Evolutionary conservation across 106 monocot species (phyloP).

Genomic region (Amphibolis antarctica): DNA sequence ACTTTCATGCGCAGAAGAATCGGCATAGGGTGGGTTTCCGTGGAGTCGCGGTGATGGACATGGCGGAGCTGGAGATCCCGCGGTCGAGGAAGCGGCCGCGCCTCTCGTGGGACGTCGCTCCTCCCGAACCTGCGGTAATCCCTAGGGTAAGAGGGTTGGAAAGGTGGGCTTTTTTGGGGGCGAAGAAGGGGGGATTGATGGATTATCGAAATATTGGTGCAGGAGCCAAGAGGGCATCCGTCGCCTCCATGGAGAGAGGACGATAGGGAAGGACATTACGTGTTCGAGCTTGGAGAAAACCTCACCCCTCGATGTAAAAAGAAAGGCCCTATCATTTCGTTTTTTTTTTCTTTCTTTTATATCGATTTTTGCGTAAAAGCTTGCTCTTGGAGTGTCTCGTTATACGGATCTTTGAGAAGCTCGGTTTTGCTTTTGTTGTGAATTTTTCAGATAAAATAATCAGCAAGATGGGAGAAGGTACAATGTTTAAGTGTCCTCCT

Average conservation of each 20-base stretch:
- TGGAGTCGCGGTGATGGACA: neutral
- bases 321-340: too few relatives aligned
- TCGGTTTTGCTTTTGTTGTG: neutral
- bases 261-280: constrained; percentile 78
- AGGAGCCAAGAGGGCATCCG: constrained; percentile 21
- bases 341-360: neutral
- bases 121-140: constrained; percentile 20
- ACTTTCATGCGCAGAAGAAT: neutral
- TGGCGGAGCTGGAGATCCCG: constrained; percentile 21
- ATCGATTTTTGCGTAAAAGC: neutral
- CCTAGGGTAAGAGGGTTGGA: constrained; percentile 13
- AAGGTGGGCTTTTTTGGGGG: neutral
- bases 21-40: neutral
- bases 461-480: constrained; percentile 95
- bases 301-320: constrained; percentile 77
- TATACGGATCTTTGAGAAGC: neutral
- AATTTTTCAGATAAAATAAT: constrained; percentile 85
- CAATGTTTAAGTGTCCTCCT: constrained; percentile 13
- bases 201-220: constrained; percentile 20
- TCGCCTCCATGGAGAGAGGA: constrained; percentile 80
- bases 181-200: neutral
- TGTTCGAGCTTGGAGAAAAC: constrained; percentile 86
- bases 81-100: constrained; percentile 56
- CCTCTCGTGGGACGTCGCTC: constrained; percentile 36
- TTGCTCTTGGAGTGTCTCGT: neutral